Evolutionary conservation across 495 filamentous ascomycete genomes (phyloP), one percentile per base, ranked within the genome.

Genomic region (Xylaria intraflava): DNA sequence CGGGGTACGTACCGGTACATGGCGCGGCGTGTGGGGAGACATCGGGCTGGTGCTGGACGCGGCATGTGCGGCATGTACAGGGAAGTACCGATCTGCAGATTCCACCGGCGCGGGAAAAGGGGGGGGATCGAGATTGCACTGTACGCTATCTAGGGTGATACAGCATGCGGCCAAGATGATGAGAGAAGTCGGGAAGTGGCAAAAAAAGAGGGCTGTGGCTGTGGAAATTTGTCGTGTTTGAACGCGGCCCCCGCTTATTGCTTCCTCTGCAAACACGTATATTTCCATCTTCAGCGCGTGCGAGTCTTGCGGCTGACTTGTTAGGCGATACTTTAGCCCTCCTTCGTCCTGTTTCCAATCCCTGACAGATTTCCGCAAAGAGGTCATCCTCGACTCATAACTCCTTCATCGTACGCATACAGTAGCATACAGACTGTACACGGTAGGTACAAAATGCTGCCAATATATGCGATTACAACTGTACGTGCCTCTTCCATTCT

Each of bases 181-280:
- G 35, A 38, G 35, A 40, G 26, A 40, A 30, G 42, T 40, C 2
- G 42, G 51, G 24, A 46, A 46, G 51, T 53, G 51, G 51, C 51
- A 53, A 53, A 53, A 42, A 53, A n/a, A n/a, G 40, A 42, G 40
- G 51, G 41, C 42, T 46, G 51, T 53, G 51, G 42, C 51, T 53
- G 51, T 53, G 49, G 38, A 14, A 45, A 52, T 39, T 38, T 27
- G 19, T 45, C 50, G 50, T 45, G 41, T 45, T 52, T 44, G 49
- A 53, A 10, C 41, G 2, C 12, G 3, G 50, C n/a, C 26, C 27
- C 49, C 41, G 27, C 49, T 19, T 52, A 1, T 38, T 17, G 30
- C 23, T 24, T 51, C 5, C n/a, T 26, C 22, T 4, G 24, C 19
- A 22, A 1, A 11, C 24, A 38, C 45, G 27, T 29, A 29, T 29